These are phyloP conservation scores for Pistacia atlantica DNA, from an alignment of 345 rosid genomes.

Conservation along the genomic window DNA sequence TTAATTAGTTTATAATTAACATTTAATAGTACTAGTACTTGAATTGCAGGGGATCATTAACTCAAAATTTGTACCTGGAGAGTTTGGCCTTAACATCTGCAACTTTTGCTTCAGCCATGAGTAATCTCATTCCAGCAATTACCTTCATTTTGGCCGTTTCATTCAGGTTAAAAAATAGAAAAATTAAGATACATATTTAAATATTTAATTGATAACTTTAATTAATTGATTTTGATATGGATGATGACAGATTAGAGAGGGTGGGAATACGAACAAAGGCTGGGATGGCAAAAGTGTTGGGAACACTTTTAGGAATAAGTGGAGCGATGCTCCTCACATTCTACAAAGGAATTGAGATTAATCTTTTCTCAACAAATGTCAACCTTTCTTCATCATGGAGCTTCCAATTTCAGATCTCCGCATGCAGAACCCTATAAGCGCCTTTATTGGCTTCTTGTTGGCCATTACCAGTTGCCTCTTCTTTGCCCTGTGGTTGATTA, in stretches of 20 bases:
- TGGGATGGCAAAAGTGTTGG: conserved; percentile 54
- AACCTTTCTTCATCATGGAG: conserved; percentile 38
- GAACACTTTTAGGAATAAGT: conserved; percentile 50
- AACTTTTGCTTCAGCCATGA: conserved; percentile 50
- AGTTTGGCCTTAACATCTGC: conserved; percentile 58
- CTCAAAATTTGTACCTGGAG: conserved; percentile 36
- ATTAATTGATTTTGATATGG: neutral
- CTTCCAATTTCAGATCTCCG: neutral
- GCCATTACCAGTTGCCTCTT: conserved; percentile 33
- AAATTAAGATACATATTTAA: too few species aligned
- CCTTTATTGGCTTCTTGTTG: conserved; percentile 31
- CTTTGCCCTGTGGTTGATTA: conserved; percentile 40
- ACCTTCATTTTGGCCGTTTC: conserved; percentile 53
- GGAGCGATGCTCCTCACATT: conserved; percentile 67
- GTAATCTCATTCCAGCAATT: conserved; percentile 47
- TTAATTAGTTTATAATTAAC: neutral
- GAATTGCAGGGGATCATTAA: conserved; percentile 34
- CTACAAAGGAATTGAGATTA: conserved; percentile 45
- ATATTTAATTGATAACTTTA: neutral
- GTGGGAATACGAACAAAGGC: conserved; percentile 27
- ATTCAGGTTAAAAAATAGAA: conserved; percentile 27
- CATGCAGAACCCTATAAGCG: conserved; percentile 6
- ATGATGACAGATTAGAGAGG: conserved; percentile 47
- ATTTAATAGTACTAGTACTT: too few species aligned
- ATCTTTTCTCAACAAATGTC: conserved; percentile 35